Evolutionary conservation across 1,284 basidiomycete genomes (phyloP).

Genomic region (Leccinum solheimii): DNA sequence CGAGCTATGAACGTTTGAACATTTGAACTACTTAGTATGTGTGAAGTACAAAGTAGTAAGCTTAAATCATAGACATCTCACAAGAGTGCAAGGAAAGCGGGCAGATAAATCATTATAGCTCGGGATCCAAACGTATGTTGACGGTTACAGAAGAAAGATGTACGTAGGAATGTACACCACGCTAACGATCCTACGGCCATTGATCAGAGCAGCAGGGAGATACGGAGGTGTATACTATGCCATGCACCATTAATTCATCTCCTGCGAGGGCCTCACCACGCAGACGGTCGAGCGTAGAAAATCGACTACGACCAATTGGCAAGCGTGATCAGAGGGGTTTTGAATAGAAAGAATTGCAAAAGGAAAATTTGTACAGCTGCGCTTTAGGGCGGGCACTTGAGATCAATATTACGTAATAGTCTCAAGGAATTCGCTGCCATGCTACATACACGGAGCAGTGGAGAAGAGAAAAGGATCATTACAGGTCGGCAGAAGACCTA

Average conservation of each 20-base stretch:
- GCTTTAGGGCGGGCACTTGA: conserved; percentile 34
- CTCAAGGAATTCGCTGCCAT: too few species aligned
- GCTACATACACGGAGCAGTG: not conserved
- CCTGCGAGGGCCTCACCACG: conserved; percentile 78
- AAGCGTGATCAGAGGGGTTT: conserved; percentile 59
- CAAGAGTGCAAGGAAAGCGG: not conserved
- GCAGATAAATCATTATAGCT: not conserved
- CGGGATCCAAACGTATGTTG: not conserved
- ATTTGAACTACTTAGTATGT: not conserved
- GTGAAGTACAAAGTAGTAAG: too few species aligned
- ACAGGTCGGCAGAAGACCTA: not conserved
- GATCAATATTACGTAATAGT: not conserved
- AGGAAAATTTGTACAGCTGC: not conserved
- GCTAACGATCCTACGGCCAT: conserved; percentile 74
- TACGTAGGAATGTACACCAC: conserved; percentile 67
- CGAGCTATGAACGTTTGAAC: not conserved
- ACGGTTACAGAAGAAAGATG: not conserved
- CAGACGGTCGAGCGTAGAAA: conserved; percentile 52
- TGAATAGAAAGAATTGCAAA: conserved; percentile 7
- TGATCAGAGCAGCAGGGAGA: conserved; percentile 65
- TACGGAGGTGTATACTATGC: conserved; percentile 86
- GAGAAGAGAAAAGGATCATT: not conserved
- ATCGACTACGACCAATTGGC: conserved; percentile 49
- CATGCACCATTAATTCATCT: conserved; percentile 85
- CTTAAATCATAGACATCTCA: too few species aligned